Percentiles rank a stretch among this genome's conserved stretches.
phyloP scores from a whole-genome alignment of 495 filamentous ascomycete genomes.

The Neurospora sp. region DNA sequence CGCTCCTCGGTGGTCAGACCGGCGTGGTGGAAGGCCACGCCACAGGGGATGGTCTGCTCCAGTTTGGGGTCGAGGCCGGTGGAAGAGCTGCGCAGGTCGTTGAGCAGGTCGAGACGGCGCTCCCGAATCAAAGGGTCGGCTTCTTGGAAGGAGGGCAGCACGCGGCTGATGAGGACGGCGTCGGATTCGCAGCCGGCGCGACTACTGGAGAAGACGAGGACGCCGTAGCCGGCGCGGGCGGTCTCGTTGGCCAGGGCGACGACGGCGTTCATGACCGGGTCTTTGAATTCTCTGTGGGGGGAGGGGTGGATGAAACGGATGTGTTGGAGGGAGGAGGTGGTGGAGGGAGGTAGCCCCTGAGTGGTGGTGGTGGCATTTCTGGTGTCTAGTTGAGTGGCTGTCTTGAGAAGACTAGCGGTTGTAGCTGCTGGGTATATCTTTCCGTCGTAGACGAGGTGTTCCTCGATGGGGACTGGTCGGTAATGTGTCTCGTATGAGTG shows the following conservation, averaged over 20 bases:
- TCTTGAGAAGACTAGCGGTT: conserved; percentile 52
- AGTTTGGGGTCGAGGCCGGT: conserved; percentile 60
- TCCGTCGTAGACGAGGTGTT: conserved; percentile 68
- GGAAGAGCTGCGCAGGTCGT: conserved; percentile 54
- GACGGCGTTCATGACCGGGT: conserved; percentile 57
- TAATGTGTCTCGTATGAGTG: conserved; percentile 66
- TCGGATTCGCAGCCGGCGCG: conserved; percentile 55
- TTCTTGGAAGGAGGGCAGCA: conserved; percentile 40
- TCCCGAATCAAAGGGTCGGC: conserved; percentile 40
- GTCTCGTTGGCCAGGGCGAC: conserved; percentile 61
- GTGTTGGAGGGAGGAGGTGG: conserved; percentile 20
- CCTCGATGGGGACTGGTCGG: conserved; percentile 63
- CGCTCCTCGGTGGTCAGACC: conserved; percentile 75
- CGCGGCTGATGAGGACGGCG: conserved; percentile 53
- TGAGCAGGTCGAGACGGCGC: conserved; percentile 55
- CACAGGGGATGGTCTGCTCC: conserved; percentile 51
- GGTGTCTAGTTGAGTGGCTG: conserved; percentile 42
- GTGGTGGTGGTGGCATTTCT: conserved; percentile 20
- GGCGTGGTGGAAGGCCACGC: conserved; percentile 73
- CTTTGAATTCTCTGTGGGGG: conserved; percentile 48
- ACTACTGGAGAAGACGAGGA: conserved; percentile 66
- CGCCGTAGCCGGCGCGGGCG: conserved; percentile 56
- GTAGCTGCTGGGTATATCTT: conserved; percentile 55
- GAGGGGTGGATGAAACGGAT: conserved; percentile 45
- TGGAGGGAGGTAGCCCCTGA: conserved; percentile 9